Evolutionary conservation across 305 asterid species (phyloP), one percentile per base, ranked within the genome.

Genomic region (Coffea humblotiana): DNA sequence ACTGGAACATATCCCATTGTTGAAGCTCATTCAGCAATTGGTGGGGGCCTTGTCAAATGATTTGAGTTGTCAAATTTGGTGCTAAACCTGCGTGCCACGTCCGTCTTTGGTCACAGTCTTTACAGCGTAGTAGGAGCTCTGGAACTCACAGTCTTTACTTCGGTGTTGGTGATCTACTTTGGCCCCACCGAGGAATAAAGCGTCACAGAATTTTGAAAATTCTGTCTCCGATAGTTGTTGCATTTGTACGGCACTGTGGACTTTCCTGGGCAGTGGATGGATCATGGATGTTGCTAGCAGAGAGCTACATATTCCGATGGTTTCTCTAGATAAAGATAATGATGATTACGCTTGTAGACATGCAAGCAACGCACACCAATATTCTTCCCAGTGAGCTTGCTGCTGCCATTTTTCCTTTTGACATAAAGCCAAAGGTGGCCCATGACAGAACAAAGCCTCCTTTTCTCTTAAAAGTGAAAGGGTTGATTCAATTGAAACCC

Each of bases 41-140:
- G 78, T 75, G 40, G 71, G 65, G 67, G 27, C 40, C 14, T 23
- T 35, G 12, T 13, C 56, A 40, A 75, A n/a, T 60, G 78, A 75
- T 60, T 60, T 60, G 61, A 16, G n/a, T 51, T 75, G 64, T 0
- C 8, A 56, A 56, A 56, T 56, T 56, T 74, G 56, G 19, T 32
- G 56, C 64, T 58, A 58, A 58, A 58, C 64, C 19, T 58, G 64
- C 25, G 66, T n/a, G 32, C 12, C 32, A 12, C 47, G 12, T 21
- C 6, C 45, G 23, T 73, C 64, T 58, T 75, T 60, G 27, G 6
- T 23, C 18, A 37, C 54, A 21, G 25, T 43, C 52, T 21, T 74
- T 32, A 27, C 65, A 8, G 8, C 25, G 54, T 27, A 32, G 18
- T 2, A 32, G 32, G 1, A 32, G 32, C 32, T 32, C 32, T 32